phyloP scores from a whole-genome alignment of 768 basidiomycete species.

The Pleurotus platypus region DNA sequence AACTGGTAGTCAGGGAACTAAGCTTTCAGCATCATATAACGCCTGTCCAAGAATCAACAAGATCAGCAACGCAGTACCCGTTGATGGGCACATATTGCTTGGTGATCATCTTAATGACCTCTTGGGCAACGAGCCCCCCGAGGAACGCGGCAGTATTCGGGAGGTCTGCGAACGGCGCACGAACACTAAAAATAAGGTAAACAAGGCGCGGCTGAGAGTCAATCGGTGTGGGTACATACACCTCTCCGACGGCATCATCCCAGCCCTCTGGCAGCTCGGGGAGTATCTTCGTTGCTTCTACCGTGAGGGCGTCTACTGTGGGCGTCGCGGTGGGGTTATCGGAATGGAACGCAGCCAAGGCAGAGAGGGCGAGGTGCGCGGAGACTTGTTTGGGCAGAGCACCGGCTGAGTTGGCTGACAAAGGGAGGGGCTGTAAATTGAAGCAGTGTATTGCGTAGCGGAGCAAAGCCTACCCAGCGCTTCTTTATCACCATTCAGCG shows the following conservation, averaged over 20 bases:
- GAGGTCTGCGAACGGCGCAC: constrained; percentile 79
- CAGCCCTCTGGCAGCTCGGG: constrained; percentile 53
- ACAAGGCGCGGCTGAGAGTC: neutral
- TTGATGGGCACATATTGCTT: constrained; percentile 91
- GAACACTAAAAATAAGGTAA: constrained; percentile 47
- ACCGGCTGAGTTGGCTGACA: constrained; percentile 36
- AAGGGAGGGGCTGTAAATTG: no score
- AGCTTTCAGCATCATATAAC: constrained; percentile 28
- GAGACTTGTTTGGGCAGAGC: constrained; percentile 51
- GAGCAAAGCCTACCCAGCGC: constrained; percentile 41
- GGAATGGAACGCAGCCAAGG: constrained; percentile 36
- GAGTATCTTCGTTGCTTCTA: constrained; percentile 46
- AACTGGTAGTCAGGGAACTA: neutral
- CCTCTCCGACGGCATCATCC: constrained; percentile 65
- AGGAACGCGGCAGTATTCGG: constrained; percentile 93
- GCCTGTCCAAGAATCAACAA: constrained; percentile 78
- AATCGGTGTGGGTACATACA: constrained; percentile 50
- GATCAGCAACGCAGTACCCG: constrained; percentile 81
- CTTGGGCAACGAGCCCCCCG: constrained; percentile 93
- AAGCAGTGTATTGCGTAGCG: no score
- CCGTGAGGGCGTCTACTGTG: constrained; percentile 48
- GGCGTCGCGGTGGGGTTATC: constrained; percentile 30
- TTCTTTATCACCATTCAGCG: constrained; percentile 44
- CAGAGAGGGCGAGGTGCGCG: constrained; percentile 74
- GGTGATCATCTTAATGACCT: constrained; percentile 96